Evolutionary conservation across 176 grass and related monocot species (phyloP).

Genomic region (Echinochloa phyllopogon): DNA sequence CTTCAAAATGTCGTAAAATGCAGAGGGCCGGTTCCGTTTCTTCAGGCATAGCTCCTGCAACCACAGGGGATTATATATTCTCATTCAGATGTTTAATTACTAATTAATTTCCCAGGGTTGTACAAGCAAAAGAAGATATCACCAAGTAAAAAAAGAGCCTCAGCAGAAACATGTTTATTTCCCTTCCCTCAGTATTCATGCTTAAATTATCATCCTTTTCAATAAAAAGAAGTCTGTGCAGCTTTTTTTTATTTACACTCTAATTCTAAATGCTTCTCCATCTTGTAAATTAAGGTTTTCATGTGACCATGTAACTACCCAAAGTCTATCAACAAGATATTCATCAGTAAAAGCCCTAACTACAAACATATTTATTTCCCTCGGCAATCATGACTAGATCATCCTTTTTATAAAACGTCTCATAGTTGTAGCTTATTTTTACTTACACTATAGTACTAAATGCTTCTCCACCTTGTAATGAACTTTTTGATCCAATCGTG

Average conservation of each 20-base stretch:
- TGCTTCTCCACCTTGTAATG: not conserved
- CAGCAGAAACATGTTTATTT: not conserved
- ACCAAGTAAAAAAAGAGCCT: not conserved
- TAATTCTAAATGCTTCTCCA: no score
- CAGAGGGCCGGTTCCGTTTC: conserved; percentile 55
- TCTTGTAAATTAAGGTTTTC: no score
- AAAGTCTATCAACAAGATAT: not conserved
- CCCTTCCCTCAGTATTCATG: not conserved
- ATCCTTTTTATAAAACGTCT: not conserved
- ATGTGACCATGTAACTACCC: no score
- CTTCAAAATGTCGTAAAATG: conserved; percentile 68
- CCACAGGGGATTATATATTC: not conserved
- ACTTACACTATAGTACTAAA: not conserved
- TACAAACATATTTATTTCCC: not conserved
- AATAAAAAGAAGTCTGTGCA: no score
- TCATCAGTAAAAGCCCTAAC: not conserved
- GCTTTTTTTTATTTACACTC: no score
- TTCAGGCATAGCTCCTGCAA: conserved; percentile 74
- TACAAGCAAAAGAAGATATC: not conserved
- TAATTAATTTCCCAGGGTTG: not conserved
- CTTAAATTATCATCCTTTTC: not conserved
- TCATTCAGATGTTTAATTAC: conserved; percentile 24
- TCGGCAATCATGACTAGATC: not conserved
- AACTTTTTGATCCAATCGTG: not conserved
- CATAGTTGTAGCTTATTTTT: not conserved